Evolutionary conservation across 306 rosid genomes (phyloP).

Genomic region (Herpetospermum pedunculosum): DNA sequence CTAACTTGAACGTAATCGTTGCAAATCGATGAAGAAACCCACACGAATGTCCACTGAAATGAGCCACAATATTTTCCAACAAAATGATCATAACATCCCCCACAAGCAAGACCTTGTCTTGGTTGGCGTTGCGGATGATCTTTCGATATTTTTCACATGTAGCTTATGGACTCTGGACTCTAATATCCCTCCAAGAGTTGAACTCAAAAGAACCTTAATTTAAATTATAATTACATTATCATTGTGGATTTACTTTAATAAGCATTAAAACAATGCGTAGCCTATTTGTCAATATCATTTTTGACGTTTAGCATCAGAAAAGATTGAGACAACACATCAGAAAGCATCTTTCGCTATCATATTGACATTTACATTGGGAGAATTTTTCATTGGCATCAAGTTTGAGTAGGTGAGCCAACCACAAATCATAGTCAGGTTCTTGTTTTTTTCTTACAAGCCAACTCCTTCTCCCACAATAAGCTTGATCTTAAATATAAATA

Average conservation of each 20-base stretch:
- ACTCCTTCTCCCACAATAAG: neutral
- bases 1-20: neutral
- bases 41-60: neutral
- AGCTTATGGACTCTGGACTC: too few species aligned
- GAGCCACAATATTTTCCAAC: neutral
- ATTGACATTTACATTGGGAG: neutral
- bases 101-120: neutral
- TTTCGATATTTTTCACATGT: too few species aligned
- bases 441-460: neutral
- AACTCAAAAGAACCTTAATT: neutral
- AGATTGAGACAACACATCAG: neutral
- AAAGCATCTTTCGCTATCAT: neutral
- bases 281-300: neutral
- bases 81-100: neutral
- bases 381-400: neutral
- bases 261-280: neutral
- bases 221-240: neutral
- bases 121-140: neutral
- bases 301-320: neutral
- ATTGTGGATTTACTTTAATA: neutral
- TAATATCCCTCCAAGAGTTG: neutral
- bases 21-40: neutral
- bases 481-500: neutral
- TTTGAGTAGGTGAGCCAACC: neutral
- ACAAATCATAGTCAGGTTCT: neutral